phyloP scores from a whole-genome alignment of 1,139 yeast genomes.

The Blastobotrys proliferans region DNA sequence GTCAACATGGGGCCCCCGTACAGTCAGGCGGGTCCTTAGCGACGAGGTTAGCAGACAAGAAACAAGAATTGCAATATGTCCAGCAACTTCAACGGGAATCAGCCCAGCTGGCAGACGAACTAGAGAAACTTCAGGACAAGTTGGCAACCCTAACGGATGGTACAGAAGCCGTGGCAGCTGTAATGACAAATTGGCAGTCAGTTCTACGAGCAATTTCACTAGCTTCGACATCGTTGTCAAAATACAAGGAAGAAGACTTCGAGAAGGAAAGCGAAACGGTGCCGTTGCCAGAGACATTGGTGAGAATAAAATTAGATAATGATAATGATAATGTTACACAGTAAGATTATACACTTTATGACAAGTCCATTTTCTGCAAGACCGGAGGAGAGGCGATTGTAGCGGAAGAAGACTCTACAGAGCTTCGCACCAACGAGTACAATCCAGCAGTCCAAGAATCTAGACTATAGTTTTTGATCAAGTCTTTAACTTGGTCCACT shows the following conservation, averaged over 20 bases:
- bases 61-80: constrained; percentile 50
- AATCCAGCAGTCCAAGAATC: constrained; percentile 27
- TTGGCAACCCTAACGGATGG: constrained; percentile 53
- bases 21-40: constrained; percentile 23
- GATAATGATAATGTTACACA: neutral
- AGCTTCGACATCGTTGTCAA: constrained; percentile 49
- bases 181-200: constrained; percentile 61
- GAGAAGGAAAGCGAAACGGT: constrained; percentile 39
- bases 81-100: constrained; percentile 50
- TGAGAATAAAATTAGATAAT: constrained; percentile 54
- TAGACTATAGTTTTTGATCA: constrained; percentile 16
- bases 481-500: constrained; percentile 11
- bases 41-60: constrained; percentile 38
- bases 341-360: neutral
- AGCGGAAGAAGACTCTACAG: neutral
- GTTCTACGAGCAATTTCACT: constrained; percentile 62
- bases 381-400: constrained; percentile 2
- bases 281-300: constrained; percentile 63
- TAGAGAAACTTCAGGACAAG: constrained; percentile 48
- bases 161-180: constrained; percentile 43
- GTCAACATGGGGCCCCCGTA: too few relatives aligned
- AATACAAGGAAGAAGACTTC: constrained; percentile 45
- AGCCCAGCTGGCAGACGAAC: constrained; percentile 43
- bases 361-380: constrained; percentile 9
- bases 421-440: constrained; percentile 16